Conservation (phyloP, 2,329 filamentous ascomycete genomes). For the Neonectria faginata region DNA sequence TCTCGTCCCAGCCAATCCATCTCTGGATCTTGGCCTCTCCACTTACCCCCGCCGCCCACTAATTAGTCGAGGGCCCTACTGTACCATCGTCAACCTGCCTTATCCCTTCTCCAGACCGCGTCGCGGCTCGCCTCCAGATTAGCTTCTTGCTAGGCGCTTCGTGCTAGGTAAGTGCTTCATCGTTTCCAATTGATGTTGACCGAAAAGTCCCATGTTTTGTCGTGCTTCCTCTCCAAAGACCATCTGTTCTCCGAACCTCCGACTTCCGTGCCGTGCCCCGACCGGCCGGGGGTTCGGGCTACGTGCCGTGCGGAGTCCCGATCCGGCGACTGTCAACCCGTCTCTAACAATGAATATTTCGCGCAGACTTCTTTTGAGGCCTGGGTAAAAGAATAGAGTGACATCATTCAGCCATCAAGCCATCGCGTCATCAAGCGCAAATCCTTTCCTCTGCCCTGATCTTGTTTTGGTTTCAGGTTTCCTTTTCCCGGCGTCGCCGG, state of each 20-base stretch:
- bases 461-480: not conserved
- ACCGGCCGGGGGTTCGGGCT: slow-evolving; percentile 16
- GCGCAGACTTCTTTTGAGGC: not conserved
- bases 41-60: not conserved
- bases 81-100: not conserved
- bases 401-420: slow-evolving; percentile 8
- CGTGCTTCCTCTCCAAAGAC: not conserved
- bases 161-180: not conserved
- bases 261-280: slow-evolving; percentile 19
- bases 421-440: slow-evolving; percentile 9
- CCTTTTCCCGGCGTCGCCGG: slow-evolving; percentile 9
- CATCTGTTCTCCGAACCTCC: not conserved
- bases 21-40: not conserved
- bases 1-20: not conserved
- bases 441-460: not conserved
- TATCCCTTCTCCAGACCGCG: not conserved
- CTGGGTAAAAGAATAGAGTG: not conserved
- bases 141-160: not conserved
- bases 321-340: not conserved
- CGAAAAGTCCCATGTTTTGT: not conserved
- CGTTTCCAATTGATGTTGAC: not conserved
- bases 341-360: not conserved
- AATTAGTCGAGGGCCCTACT: not conserved
- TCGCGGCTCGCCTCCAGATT: not conserved
- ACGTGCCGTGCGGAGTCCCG: not conserved